phyloP scores from a whole-genome alignment of 108 stramenopile species.

The Fistulifera solaris region DNA sequence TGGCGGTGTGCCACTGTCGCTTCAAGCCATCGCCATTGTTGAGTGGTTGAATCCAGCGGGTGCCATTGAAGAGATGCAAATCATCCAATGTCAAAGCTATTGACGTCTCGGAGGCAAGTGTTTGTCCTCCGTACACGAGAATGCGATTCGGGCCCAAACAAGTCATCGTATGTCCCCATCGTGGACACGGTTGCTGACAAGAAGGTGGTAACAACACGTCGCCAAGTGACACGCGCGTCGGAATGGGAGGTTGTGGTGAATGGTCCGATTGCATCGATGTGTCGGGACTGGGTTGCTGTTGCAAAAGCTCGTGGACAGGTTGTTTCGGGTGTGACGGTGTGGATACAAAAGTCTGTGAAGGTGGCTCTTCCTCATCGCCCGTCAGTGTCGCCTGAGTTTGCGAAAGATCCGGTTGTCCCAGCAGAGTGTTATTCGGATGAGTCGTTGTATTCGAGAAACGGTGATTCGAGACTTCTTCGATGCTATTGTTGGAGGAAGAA shows the following conservation, averaged over 20 bases:
- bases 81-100: constrained; percentile 27
- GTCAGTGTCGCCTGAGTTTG: neutral
- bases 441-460: neutral
- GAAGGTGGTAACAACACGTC: neutral
- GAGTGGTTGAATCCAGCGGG: constrained; percentile 52
- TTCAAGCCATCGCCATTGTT: constrained; percentile 56
- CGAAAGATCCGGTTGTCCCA: constrained; percentile 6
- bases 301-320: constrained; percentile 1
- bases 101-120: constrained; percentile 22
- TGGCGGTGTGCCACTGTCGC: constrained; percentile 72
- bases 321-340: neutral
- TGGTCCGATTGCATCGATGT: neutral
- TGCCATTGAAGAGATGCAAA: constrained; percentile 45
- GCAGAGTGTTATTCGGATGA: neutral
- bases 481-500: neutral
- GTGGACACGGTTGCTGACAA: constrained; percentile 31
- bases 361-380: neutral
- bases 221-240: constrained; percentile 4
- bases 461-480: neutral
- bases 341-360: neutral
- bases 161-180: constrained; percentile 81
- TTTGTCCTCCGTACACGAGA: constrained; percentile 77
- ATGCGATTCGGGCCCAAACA: constrained; percentile 51
- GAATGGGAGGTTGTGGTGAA: neutral
- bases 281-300: neutral